Evolutionary conservation across 2,329 filamentous ascomycete species (phyloP), one percentile per base, ranked within the genome.

Genomic region (Dactylonectria estremocensis): DNA sequence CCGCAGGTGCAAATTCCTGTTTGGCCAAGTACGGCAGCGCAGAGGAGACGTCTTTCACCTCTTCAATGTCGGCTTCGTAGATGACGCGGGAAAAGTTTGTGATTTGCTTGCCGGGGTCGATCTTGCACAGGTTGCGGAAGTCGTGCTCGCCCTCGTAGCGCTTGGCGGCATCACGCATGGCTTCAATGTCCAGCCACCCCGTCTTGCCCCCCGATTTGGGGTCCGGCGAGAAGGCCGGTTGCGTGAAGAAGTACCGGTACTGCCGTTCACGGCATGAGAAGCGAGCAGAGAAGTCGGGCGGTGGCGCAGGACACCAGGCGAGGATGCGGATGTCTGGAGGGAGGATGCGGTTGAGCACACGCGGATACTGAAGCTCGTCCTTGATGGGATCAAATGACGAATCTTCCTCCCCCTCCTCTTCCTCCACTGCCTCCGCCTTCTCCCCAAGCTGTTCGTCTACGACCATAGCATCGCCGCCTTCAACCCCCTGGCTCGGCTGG

Each of bases 161-260:
- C 78, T 90, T 91, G 24, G 95, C 96, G 0, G 93, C 96, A 74
- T 90, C 82, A 18, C 90, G 88, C 96, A 99, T 99, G 40, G 92
- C 92, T 1, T 90, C 91, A 63, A 98, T 93, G 81, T 98, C 92
- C 7, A 99, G 88, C 90, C 92, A 96, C 37, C 95, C 95, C 71
- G 91, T 88, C 77, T 88, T 88, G 60, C 72, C 72, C 76, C 74
- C 46, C 24, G 76, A 69, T 7, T 77, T 68, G 2, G 80, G 80
- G 5, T 89, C 85, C 0, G 94, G 94, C 2, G 90, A 84, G 77
- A 94, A 97, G 1, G 93, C 93, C 0, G 96, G 96, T 78, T 98
- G 94, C 0, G 96, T 98, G 84, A 99, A 99, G 85, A 97, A 98
- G 82, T 99, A 99, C 65, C 94, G 91, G 83, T 99, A 99, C 72